Base-by-base conservation (phyloP, 2,329 filamentous ascomycete species). In the Cercospora janseana region DNA sequence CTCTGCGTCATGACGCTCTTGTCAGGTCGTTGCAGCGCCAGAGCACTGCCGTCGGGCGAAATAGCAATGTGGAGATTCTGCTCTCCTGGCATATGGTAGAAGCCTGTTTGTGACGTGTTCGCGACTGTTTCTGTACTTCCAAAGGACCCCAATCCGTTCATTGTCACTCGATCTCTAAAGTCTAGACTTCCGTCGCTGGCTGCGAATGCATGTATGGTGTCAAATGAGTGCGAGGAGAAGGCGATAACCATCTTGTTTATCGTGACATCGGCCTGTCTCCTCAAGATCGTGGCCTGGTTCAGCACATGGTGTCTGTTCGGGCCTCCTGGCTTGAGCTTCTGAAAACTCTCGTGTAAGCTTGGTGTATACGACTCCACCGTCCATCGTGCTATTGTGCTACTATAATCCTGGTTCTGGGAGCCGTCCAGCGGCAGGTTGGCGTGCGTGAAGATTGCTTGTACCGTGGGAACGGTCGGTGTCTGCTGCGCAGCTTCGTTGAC, bases 371-470 rank as follows among this genome's bases (percentile, higher is more conserved):
- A 82, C 24, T 79, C 76, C 7, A 92, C 67, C 59, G 93, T 85
- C 92, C 92, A 97, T 55, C 86, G 80, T 56, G 89, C 84, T 55
- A 97, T 76, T 31, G 91, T 79, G 59, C 85, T 95, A 59, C 86
- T 82, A 0, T 81, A 81, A 57, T 84, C 81, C 32, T 79, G 77
- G 46, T 79, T 83, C 23, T 83, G 76, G 77, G 76, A 46, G 71
- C 71, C 45, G 70, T 71, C 51, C 3, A 53, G 13, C 6, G 60
- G 48, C 6, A 57, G 29, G 6, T 55, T 42, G 69, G 62, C 79
- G 79, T 65, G 61, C 7, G 86, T 86, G 53, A 89, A 88, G 23
- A 91, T 79, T 0, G 86, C 84, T 26, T 95, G 67, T 15, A 96
- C 76, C 28, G 85, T 80, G 2, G 64, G 51, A 6, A 41, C 38